Evolutionary conservation across 495 filamentous ascomycete species (phyloP).

Genomic region (Daldinia loculata): DNA sequence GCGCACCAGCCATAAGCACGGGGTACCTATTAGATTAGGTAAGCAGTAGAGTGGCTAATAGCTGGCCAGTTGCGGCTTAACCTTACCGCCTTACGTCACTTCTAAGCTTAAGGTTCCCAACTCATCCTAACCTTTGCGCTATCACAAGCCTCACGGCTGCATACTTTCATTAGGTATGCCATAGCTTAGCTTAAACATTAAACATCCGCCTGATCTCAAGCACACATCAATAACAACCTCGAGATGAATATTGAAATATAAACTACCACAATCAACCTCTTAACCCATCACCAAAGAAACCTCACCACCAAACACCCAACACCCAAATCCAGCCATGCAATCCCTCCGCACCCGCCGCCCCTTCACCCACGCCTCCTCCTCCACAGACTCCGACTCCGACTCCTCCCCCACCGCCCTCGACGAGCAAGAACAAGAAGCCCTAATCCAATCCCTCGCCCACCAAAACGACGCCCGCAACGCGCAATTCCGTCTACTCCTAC

Average conservation of each 20-base stretch:
- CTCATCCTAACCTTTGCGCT: conserved; percentile 1
- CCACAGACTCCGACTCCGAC: conserved; percentile 54
- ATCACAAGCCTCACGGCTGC: conserved; percentile 1
- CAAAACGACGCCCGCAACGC: conserved; percentile 68
- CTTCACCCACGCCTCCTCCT: conserved; percentile 65
- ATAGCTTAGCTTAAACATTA: not conserved
- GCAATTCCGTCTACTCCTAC: conserved; percentile 66
- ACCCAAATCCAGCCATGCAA: not conserved
- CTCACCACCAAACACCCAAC: conserved; percentile 9
- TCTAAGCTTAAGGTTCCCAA: conserved; percentile 1
- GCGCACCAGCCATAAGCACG: not conserved
- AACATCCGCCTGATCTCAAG: conserved; percentile 13
- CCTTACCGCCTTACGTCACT: not conserved
- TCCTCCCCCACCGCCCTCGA: conserved; percentile 15
- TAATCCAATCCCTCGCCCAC: conserved; percentile 65
- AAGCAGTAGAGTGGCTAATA: not conserved
- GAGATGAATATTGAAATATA: conserved; percentile 14
- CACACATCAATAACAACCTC: not conserved
- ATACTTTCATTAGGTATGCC: conserved; percentile 8
- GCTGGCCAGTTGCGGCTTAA: not conserved
- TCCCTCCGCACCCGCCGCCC: conserved; percentile 65
- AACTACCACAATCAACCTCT: not conserved
- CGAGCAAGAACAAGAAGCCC: conserved; percentile 71
- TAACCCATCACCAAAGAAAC: not conserved
- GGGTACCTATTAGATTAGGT: not conserved